Conservation (phyloP, 2,329 filamentous ascomycete genomes). For the Aspergillus sp. region DNA sequence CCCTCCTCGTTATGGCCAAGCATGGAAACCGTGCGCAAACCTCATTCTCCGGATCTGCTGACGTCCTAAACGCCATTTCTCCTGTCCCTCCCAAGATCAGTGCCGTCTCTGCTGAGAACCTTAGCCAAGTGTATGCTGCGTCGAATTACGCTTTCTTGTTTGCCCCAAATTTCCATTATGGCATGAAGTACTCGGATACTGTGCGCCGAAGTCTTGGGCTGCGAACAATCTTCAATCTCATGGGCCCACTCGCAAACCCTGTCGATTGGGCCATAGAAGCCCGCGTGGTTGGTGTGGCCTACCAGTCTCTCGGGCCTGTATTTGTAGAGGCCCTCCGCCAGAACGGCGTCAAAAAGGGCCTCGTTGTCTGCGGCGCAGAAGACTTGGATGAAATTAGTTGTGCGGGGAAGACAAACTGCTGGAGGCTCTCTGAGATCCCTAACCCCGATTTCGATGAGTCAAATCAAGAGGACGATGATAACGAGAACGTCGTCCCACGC, state of each 20-base stretch:
- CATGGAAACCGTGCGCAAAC: conserved; percentile 96
- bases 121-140: conserved; percentile 70
- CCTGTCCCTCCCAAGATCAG: conserved; percentile 72
- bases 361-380: conserved; percentile 91
- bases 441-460: conserved; percentile 44
- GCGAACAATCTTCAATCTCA: conserved; percentile 95
- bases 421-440: conserved; percentile 65
- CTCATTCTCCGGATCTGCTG: conserved; percentile 91
- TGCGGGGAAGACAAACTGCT: conserved; percentile 84
- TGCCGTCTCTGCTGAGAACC: conserved; percentile 69
- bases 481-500: conserved; percentile 40
- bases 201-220: conserved; percentile 87
- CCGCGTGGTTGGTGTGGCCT: conserved; percentile 87
- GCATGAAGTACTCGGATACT: conserved; percentile 84
- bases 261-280: conserved; percentile 83
- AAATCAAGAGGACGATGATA: conserved; percentile 45
- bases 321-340: conserved; percentile 83
- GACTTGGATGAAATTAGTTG: conserved; percentile 95
- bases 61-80: conserved; percentile 75
- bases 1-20: conserved; percentile 82
- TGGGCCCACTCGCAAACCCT: conserved; percentile 90
- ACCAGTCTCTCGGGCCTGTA: conserved; percentile 79
- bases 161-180: conserved; percentile 93
- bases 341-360: conserved; percentile 74
- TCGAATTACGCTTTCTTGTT: conserved; percentile 96